These are phyloP conservation scores for Candida arabinofermentans DNA, from an alignment of 805 yeast genomes.

Conservation along the genomic window DNA sequence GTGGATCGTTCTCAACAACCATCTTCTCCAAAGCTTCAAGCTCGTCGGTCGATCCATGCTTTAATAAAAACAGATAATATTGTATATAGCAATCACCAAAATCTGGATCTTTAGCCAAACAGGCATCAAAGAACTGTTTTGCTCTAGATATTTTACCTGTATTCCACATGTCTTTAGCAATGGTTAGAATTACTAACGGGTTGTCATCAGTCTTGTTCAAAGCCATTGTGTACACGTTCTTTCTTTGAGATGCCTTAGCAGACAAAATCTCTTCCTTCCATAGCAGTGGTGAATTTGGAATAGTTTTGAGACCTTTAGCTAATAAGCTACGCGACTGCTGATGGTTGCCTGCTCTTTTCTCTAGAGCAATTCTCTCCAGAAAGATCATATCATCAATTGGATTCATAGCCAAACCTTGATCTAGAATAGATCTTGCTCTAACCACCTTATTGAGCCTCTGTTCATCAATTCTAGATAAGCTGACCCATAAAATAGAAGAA, in stretches of 20 bases:
- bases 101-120: conserved; percentile 42
- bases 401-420: conserved; percentile 54
- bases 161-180: conserved; percentile 65
- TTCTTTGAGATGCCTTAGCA: conserved; percentile 39
- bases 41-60: conserved; percentile 37
- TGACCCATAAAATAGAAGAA: conserved; percentile 49
- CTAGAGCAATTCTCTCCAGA: conserved; percentile 56
- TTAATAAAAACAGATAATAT: conserved; percentile 43
- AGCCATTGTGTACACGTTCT: conserved; percentile 65
- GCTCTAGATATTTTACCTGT: conserved; percentile 65
- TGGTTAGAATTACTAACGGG: conserved; percentile 51
- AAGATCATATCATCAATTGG: conserved; percentile 51
- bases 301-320: conserved; percentile 52
- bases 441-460: conserved; percentile 36
- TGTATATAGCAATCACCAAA: conserved; percentile 80
- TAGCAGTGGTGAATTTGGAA: conserved; percentile 55
- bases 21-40: conserved; percentile 31
- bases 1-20: conserved; percentile 47
- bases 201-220: conserved; percentile 61
- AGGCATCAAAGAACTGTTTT: conserved; percentile 69
- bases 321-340: conserved; percentile 52
- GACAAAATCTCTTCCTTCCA: conserved; percentile 62
- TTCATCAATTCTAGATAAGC: conserved; percentile 46
- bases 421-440: conserved; percentile 69
- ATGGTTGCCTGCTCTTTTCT: conserved; percentile 43